Evolutionary conservation across 768 basidiomycete genomes (phyloP).

Genomic region (Pleurotus sapidus): DNA sequence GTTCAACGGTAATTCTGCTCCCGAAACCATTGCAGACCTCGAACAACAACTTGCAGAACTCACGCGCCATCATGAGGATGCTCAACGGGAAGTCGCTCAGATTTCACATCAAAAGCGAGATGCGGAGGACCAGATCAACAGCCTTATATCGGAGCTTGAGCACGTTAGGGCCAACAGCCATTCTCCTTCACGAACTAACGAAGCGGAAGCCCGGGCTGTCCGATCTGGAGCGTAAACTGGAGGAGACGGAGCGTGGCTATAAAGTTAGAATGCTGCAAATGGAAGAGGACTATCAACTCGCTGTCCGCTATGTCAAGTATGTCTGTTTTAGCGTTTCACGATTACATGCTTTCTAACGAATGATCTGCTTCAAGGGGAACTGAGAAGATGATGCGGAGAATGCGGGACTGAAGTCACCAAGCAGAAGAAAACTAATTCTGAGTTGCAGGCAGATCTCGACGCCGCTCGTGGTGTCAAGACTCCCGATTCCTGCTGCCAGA

Average conservation of each 20-base stretch:
- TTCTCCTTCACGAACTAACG: conserved; percentile 38
- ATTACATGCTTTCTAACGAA: conserved; percentile 11
- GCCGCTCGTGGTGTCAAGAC: conserved; percentile 51
- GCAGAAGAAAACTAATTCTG: conserved; percentile 79
- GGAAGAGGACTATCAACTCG: conserved; percentile 94
- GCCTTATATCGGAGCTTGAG: conserved; percentile 66
- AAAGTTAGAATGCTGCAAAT: conserved; percentile 82
- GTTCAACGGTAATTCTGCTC: conserved; percentile 34
- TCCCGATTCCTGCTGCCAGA: conserved; percentile 40
- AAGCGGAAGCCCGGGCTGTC: conserved; percentile 38
- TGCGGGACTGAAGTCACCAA: conserved; percentile 94
- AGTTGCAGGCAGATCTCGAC: conserved; percentile 85
- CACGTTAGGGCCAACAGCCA: conserved; percentile 55
- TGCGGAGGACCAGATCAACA: conserved; percentile 64
- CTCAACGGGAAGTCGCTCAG: conserved; percentile 73
- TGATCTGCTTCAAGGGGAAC: conserved; percentile 64
- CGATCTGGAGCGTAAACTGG: conserved; percentile 76
- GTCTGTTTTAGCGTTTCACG: conserved; percentile 23
- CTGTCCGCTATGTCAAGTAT: conserved; percentile 97
- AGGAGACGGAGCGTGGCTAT: conserved; percentile 76
- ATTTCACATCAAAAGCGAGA: conserved; percentile 68
- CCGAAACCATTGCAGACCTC: conserved; percentile 59
- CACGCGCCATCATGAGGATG: conserved; percentile 65
- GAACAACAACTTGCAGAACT: conserved; percentile 77
- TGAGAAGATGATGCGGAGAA: conserved; percentile 95